Evolutionary conservation across 2,329 filamentous ascomycete species (phyloP).

Genomic region (Penicillium sp.): DNA sequence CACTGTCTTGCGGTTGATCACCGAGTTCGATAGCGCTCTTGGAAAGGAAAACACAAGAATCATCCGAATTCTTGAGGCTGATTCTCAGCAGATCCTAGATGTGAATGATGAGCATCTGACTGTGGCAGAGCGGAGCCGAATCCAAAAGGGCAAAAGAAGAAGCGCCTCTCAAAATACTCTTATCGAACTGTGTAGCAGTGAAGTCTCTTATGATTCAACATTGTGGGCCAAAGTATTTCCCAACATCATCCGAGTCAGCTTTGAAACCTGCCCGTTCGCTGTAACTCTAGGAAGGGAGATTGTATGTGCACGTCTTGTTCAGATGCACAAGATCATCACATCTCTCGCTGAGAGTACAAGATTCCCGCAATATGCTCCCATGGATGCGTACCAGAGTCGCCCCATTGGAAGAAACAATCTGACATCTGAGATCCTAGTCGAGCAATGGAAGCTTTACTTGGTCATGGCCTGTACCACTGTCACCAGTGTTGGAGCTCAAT

Average conservation of each 20-base stretch:
- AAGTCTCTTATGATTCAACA: slow-evolving; percentile 89
- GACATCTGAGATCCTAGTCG: slow-evolving; percentile 82
- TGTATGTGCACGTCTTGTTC: slow-evolving; percentile 84
- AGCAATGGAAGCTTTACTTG: slow-evolving; percentile 97
- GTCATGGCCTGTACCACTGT: slow-evolving; percentile 96
- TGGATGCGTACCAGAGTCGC: slow-evolving; percentile 39
- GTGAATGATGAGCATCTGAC: slow-evolving; percentile 82
- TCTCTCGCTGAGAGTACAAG: slow-evolving; percentile 71
- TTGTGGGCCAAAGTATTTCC: slow-evolving; percentile 98
- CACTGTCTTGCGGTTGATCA: slow-evolving; percentile 85
- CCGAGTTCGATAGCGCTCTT: slow-evolving; percentile 86
- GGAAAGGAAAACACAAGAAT: slow-evolving; percentile 77
- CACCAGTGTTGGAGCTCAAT: slow-evolving; percentile 71
- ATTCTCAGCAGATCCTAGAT: slow-evolving; percentile 83
- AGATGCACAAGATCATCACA: slow-evolving; percentile 86
- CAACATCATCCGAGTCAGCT: slow-evolving; percentile 85
- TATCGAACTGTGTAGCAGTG: slow-evolving; percentile 91
- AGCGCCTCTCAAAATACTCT: slow-evolving; percentile 80
- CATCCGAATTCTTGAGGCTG: slow-evolving; percentile 87
- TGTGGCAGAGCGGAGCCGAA: slow-evolving; percentile 83
- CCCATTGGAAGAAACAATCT: slow-evolving; percentile 54
- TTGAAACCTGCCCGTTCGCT: slow-evolving; percentile 85
- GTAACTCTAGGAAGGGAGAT: slow-evolving; percentile 88
- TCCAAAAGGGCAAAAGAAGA: slow-evolving; percentile 85
- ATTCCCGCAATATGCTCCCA: slow-evolving; percentile 43